phyloP scores from a whole-genome alignment of 768 basidiomycete species.

The Leucocoprinus birnbaumii region DNA sequence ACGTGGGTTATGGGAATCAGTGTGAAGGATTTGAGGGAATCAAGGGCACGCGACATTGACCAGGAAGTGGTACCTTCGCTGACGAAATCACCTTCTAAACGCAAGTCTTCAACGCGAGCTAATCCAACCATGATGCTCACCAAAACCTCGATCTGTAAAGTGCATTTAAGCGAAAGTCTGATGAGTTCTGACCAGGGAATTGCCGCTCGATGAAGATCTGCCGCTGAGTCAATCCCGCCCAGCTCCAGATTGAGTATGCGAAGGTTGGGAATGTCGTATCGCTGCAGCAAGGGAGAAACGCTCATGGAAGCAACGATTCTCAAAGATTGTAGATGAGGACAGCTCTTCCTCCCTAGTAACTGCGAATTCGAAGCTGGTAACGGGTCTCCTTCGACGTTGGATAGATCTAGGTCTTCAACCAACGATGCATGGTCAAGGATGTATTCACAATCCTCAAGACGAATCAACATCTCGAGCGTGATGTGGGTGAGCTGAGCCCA shows the following conservation, averaged over 20 bases:
- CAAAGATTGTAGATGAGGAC: neutral
- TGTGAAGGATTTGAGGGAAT: neutral
- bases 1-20: neutral
- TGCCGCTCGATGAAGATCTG: neutral
- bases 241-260: neutral
- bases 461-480: neutral
- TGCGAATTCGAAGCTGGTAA: neutral
- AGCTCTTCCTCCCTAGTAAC: neutral
- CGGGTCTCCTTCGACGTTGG: neutral
- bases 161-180: neutral
- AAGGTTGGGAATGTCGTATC: neutral
- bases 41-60: neutral
- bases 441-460: conserved; percentile 3
- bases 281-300: neutral
- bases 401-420: conserved; percentile 1
- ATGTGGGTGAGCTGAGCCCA: conserved; percentile 6
- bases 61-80: neutral
- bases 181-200: neutral
- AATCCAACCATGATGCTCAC: neutral
- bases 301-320: neutral
- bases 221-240: neutral
- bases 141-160: neutral
- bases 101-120: neutral
- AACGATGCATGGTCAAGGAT: neutral
- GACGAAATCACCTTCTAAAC: neutral